Conservation (phyloP, 108 stramenopile species). For the Cylindrotheca closterium region DNA sequence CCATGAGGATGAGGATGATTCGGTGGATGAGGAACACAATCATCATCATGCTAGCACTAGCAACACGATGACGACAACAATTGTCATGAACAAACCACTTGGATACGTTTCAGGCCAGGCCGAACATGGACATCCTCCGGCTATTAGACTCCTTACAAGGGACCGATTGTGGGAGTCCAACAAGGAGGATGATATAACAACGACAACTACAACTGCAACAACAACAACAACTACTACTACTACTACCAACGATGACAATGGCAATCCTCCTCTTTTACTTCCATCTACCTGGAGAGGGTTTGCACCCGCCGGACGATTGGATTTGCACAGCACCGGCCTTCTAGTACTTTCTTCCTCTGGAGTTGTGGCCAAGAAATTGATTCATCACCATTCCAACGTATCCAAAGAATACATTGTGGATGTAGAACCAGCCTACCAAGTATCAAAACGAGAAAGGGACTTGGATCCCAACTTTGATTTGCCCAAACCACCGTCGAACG, state of each 20-base stretch:
- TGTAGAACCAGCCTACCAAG: constrained; percentile 42
- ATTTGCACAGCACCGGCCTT: constrained; percentile 68
- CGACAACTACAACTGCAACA: not conserved
- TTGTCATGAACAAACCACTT: constrained; percentile 81
- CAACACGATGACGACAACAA: constrained; percentile 21
- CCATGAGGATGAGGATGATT: constrained; percentile 25
- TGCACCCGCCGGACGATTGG: constrained; percentile 74
- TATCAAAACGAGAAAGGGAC: constrained; percentile 39
- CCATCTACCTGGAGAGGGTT: constrained; percentile 41
- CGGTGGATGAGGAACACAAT: not conserved
- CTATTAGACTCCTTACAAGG: constrained; percentile 54
- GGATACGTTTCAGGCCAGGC: constrained; percentile 80
- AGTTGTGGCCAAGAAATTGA: constrained; percentile 60
- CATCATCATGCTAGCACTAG: not conserved
- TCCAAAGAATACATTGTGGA: constrained; percentile 82
- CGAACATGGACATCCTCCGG: constrained; percentile 54
- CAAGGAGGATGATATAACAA: not conserved
- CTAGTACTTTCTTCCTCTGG: constrained; percentile 72
- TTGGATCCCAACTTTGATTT: constrained; percentile 27
- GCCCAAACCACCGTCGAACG: constrained; percentile 32
- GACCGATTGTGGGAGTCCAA: constrained; percentile 18
- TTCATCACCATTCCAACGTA: constrained; percentile 41
- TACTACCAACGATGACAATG: not conserved
- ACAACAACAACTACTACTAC: not conserved
- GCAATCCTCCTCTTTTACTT: not conserved